Evolutionary conservation across 1,284 basidiomycete species (phyloP).

Genomic region (Papiliotrema flavescens): DNA sequence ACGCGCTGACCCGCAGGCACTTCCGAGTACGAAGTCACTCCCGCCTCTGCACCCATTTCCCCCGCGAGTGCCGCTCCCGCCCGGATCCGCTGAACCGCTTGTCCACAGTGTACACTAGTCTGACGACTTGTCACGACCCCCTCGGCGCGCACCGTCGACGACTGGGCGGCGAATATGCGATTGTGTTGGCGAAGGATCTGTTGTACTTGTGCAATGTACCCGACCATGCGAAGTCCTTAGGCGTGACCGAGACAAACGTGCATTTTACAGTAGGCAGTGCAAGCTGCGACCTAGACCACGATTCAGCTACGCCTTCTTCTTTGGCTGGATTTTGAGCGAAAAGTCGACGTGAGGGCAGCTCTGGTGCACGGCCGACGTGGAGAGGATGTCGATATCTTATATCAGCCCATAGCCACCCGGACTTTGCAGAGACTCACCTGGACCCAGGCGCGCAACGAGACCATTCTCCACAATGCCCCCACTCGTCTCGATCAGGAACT

Average conservation of each 20-base stretch:
- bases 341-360: slow-evolving; percentile 89
- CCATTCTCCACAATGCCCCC: slow-evolving; percentile 81
- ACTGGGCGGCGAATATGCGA: no score
- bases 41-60: no score
- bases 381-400: slow-evolving; percentile 85
- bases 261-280: neutral
- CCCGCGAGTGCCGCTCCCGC: no score
- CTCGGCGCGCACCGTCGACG: no score
- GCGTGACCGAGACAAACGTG: neutral
- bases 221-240: no score
- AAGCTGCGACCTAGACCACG: neutral
- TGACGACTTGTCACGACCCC: no score
- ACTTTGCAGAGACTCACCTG: slow-evolving; percentile 18
- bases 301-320: slow-evolving; percentile 22
- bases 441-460: slow-evolving; percentile 49
- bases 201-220: neutral
- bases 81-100: no score
- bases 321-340: slow-evolving; percentile 82
- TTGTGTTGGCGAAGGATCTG: neutral
- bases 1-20: no score
- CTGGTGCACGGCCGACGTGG: slow-evolving; percentile 85
- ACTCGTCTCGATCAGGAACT: slow-evolving; percentile 85
- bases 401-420: neutral
- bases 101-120: no score
- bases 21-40: no score